These are phyloP conservation scores for Echium plantagineum DNA, from an alignment of 257 asterid genomes.

Conservation along the genomic window DNA sequence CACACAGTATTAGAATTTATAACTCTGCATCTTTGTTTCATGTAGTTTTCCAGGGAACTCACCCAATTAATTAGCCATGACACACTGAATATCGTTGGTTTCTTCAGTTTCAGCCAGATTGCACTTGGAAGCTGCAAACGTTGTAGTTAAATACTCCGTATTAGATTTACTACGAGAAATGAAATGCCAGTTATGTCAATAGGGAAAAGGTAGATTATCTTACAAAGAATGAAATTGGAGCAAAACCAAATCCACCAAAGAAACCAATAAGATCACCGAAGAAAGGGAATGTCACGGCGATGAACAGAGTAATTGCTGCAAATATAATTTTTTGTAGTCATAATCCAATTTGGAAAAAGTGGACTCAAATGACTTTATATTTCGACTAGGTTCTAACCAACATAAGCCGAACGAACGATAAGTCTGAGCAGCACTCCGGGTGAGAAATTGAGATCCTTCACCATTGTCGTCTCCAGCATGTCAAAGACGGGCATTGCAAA, in stretches of 20 bases:
- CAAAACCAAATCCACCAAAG: slow-evolving; percentile 95
- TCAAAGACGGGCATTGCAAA: slow-evolving; percentile 91
- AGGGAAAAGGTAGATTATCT: slow-evolving; percentile 17
- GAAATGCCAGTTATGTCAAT: too few relatives aligned
- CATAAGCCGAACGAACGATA: slow-evolving; percentile 56
- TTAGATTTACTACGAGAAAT: background rate
- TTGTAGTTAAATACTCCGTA: background rate
- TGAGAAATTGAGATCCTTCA: slow-evolving; percentile 28
- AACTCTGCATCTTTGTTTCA: background rate
- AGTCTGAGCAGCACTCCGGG: slow-evolving; percentile 39
- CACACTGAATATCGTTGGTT: slow-evolving; percentile 55
- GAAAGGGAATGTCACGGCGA: slow-evolving; percentile 87
- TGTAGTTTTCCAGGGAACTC: slow-evolving; percentile 5
- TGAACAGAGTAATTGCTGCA: slow-evolving; percentile 73
- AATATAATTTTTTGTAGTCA: background rate
- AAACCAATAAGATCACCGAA: slow-evolving; percentile 93
- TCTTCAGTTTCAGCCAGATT: slow-evolving; percentile 70
- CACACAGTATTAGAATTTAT: background rate
- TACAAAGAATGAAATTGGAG: slow-evolving; percentile 86
- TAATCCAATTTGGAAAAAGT: too few relatives aligned
- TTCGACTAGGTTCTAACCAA: slow-evolving; percentile 40
- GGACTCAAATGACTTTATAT: too few relatives aligned
- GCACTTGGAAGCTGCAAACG: slow-evolving; percentile 67
- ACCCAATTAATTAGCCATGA: slow-evolving; percentile 90
- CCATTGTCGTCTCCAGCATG: slow-evolving; percentile 34